phyloP scores from a whole-genome alignment of 441 rosid genomes.

The Populus hybrid region DNA sequence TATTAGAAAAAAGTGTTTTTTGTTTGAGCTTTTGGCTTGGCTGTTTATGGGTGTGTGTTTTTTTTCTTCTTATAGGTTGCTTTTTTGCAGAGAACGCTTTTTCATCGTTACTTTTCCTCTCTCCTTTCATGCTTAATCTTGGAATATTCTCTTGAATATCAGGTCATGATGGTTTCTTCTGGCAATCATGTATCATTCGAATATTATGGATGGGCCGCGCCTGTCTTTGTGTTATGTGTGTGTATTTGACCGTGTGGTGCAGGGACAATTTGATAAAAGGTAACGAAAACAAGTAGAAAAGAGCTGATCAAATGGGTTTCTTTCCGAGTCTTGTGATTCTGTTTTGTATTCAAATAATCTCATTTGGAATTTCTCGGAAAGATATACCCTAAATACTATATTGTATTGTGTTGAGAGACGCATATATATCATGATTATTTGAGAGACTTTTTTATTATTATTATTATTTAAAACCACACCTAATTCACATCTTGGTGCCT shows the following conservation, averaged over 20 bases:
- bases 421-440: too few species aligned
- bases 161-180: slow-evolving; percentile 23
- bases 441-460: too few species aligned
- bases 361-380: not conserved
- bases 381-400: too few species aligned
- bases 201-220: not conserved
- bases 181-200: not conserved
- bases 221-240: not conserved
- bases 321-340: not conserved
- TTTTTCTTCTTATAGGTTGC: not conserved
- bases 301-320: not conserved
- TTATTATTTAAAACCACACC: too few species aligned
- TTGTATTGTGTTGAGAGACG: too few species aligned
- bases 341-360: not conserved
- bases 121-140: not conserved
- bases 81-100: not conserved
- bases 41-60: slow-evolving; percentile 12
- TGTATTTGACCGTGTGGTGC: not conserved
- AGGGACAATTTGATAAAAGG: not conserved
- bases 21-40: slow-evolving; percentile 32
- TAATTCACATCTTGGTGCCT: too few species aligned
- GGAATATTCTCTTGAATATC: slow-evolving; percentile 29
- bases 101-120: not conserved
- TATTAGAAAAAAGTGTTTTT: slow-evolving; percentile 30
- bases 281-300: not conserved